These are phyloP conservation scores for Ustilago hordei DNA, from an alignment of 1,284 basidiomycete species.

Conservation along the genomic window DNA sequence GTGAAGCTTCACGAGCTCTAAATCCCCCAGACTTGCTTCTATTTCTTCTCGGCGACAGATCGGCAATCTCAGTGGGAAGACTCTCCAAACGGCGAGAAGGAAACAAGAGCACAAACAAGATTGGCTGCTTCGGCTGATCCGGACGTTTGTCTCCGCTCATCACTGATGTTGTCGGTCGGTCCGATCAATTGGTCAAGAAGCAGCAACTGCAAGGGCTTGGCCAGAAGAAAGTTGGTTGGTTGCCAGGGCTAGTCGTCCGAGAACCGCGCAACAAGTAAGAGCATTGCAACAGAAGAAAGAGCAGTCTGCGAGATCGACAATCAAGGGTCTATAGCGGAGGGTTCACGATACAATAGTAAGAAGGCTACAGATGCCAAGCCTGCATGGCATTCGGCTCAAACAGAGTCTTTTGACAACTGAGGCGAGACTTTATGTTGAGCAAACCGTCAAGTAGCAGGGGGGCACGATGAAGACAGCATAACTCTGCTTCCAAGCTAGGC, in stretches of 20 bases:
- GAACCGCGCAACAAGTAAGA: neutral
- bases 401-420: neutral
- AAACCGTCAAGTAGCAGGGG: neutral
- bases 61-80: conserved; percentile 11
- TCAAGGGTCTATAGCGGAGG: neutral
- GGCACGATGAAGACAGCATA: neutral
- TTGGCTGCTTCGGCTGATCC: conserved; percentile 19
- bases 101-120: neutral
- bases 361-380: neutral
- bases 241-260: neutral
- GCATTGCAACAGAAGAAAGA: neutral
- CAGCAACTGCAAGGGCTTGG: neutral
- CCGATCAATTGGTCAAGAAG: neutral
- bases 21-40: neutral
- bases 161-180: conserved; percentile 1
- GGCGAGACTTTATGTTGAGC: neutral
- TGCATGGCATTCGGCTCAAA: neutral
- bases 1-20: conserved; percentile 19
- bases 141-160: conserved; percentile 9
- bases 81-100: neutral
- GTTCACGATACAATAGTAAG: neutral
- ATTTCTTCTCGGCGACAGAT: conserved; percentile 12
- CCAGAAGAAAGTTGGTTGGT: neutral
- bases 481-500: neutral
- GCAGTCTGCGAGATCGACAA: neutral